Base-by-base conservation (phyloP, 2,329 filamentous ascomycete genomes). In the Cordyceps farinosa region DNA sequence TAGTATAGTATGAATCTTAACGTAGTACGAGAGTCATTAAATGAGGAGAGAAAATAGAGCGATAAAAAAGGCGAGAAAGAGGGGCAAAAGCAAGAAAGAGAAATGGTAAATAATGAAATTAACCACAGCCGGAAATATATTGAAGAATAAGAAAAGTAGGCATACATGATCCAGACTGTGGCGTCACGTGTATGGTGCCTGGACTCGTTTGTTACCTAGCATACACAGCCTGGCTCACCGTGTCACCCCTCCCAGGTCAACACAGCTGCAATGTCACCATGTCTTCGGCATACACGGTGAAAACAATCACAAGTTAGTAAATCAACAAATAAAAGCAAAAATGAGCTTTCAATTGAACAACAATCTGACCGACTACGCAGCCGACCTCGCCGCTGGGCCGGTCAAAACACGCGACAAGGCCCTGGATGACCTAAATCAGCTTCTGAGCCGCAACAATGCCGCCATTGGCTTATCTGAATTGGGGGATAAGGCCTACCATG, bases 401-500 rank as follows among this genome's bases (percentile, higher is more conserved):
- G 42, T 62, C 34, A 79, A 74, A 66, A 73, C 77, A 51, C 75
- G 78, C 36, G 74, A 76, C 34, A 73, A 74, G 40, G 78, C 77
- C 11, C 66, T 81, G 1, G 77, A 79, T 66, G 77, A 79, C 57
- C 66, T 80, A 44, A 71, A 74, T 1, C 70, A 74, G 51, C 69
- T 79, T 9, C 69, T 80, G 10, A 78, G 77, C 59, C 73, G 72
- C 2, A 69, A 70, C n/a, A 77, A 75, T 61, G 73, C 70, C 44
- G 70, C 71, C 5, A 64, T 72, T 27, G 76, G 76, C 62, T 70
- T 79, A 76, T 70, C 73, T 36, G 70, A 75, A 13, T 79, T 97
- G 40, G 84, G 83, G 52, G 91, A 96, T 72, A 90, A 90, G 72
- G 84, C 84, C n/a, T 96, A 90, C 68, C 89, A 95, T 71, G 84